phyloP scores from a whole-genome alignment of 1,139 yeast genomes.

The Geotrichum aggregatum region DNA sequence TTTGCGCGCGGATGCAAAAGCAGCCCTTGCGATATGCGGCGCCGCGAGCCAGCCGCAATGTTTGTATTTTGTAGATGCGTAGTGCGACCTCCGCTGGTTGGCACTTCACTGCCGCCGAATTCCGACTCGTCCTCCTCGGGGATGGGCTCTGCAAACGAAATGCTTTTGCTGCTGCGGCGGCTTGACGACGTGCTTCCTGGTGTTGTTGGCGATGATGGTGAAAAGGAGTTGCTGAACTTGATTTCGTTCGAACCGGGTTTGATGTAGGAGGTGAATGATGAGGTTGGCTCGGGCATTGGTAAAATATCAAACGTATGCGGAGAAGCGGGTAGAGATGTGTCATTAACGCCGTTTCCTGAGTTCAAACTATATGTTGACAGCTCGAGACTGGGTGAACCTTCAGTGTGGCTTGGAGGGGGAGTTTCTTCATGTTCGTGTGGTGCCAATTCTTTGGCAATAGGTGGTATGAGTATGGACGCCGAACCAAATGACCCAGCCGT shows the following conservation, averaged over 20 bases:
- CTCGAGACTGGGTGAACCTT: neutral
- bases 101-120: constrained; percentile 3
- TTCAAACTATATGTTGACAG: neutral
- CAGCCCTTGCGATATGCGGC: constrained; percentile 12
- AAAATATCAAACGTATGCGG: neutral
- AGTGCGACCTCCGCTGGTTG: neutral
- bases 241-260: neutral
- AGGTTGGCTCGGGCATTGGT: neutral
- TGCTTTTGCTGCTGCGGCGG: constrained; percentile 2
- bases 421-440: constrained; percentile 1
- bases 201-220: neutral
- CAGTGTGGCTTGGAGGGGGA: neutral
- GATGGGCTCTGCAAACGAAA: constrained; percentile 6
- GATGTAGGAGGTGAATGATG: neutral
- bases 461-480: constrained; percentile 14
- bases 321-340: neutral
- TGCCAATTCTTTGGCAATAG: constrained; percentile 15
- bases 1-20: constrained; percentile 25
- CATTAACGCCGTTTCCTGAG: neutral
- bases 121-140: constrained; percentile 17
- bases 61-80: neutral
- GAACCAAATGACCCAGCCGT: constrained; percentile 20
- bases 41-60: neutral
- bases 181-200: neutral
- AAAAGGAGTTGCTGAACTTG: neutral